Evolutionary conservation across 2,329 filamentous ascomycete species (phyloP), one percentile per base, ranked within the genome.

Genomic region (Orbilia ellipsospora): DNA sequence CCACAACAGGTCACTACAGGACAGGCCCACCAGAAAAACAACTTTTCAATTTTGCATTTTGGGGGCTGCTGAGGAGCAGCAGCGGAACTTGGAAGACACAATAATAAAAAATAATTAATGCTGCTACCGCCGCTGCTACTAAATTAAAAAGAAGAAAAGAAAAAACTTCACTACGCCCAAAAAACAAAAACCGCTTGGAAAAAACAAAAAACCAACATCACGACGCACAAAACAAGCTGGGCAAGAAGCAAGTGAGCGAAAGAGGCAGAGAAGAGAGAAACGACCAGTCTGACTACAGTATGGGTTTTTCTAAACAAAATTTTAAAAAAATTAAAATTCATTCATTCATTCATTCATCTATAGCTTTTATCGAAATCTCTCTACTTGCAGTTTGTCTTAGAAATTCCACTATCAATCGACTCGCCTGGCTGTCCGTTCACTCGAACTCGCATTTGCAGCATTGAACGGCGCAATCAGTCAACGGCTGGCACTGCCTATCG

Each of bases 31-130:
- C 57, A 57, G 42, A 69, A 69, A 69, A 61, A 69, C 36, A 69
- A 69, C 66, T 69, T 69, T 69, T 55, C 36, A 52, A 28, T 55
- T 67, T 61, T 69, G 65, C 56, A 69, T 69, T 69, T 69, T 68
- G 64, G 55, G 63, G 64, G 64, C 65, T 69, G 50, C 50, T 69
- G 31, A 36, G 31, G 31, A 36, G 31, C 31, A 36, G 10, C 66
- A 69, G 51, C 66, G 57, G 66, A 69, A 68, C 65, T 68, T 68
- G 65, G 48, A 68, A 48, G 61, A 61, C 52, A 61, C 45, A 61
- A 7, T 31, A 31, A 31, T 36, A 10, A 36, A 36, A 6, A 36
- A 36, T 10, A 36, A 36, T 36, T 36, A 36, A 36, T 36, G 5
- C 31, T 36, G 31, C 5, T 36, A 36, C 31, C 31, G 31, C 31